Evolutionary conservation across 345 rosid species (phyloP).

Genomic region (Pistacia vera): DNA sequence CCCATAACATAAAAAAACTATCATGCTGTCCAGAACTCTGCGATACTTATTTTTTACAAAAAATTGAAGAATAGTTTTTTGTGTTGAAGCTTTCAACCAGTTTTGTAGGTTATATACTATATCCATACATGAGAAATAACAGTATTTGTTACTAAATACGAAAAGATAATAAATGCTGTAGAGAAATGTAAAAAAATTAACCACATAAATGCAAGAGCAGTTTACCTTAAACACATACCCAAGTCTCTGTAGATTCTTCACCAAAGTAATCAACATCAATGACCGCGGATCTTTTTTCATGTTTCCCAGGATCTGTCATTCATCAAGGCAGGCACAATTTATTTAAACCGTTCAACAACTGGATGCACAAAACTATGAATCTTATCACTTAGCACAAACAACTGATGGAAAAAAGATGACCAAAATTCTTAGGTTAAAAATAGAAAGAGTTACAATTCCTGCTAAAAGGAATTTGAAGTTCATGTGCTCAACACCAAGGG

Average conservation of each 20-base stretch:
- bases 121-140: not conserved
- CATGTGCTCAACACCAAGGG: too few relatives aligned
- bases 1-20: not conserved
- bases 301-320: conserved; percentile 75
- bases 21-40: conserved; percentile 7
- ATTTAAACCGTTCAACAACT: conserved; percentile 14
- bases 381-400: not conserved
- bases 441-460: not conserved
- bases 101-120: not conserved
- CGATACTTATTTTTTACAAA: conserved; percentile 3
- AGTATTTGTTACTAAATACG: conserved; percentile 8
- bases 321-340: conserved; percentile 23
- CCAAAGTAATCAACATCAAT: conserved; percentile 73
- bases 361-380: not conserved
- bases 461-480: too few relatives aligned
- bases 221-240: conserved; percentile 81
- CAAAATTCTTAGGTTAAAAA: not conserved
- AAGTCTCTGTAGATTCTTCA: conserved; percentile 77
- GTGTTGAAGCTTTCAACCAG: not conserved
- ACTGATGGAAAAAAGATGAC: not conserved
- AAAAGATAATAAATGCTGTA: not conserved
- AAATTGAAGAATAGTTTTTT: not conserved
- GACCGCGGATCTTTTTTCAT: conserved; percentile 70
- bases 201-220: conserved; percentile 15
- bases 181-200: conserved; percentile 5